Conservation (phyloP, 164 flowering plant species). For the Tetrastigma voinierianum region DNA sequence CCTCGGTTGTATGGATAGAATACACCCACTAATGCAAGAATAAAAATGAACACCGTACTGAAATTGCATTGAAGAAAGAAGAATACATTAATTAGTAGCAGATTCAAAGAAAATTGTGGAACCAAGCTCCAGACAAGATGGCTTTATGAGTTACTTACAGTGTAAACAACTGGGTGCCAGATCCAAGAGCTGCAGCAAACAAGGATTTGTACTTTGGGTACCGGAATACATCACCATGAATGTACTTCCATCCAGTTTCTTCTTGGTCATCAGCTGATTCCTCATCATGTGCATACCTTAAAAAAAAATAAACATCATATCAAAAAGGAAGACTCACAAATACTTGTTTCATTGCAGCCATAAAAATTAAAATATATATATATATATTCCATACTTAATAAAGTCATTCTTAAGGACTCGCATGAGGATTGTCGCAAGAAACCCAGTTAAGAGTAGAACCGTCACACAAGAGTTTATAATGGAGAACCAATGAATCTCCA, state of each 20-base stretch:
- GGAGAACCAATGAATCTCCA: constrained; percentile 64
- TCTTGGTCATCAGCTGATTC: constrained; percentile 60
- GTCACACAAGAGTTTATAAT: constrained; percentile 62
- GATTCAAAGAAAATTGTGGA: no score
- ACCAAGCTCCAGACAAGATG: no score
- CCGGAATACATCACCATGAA: constrained; percentile 70
- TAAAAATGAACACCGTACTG: constrained; percentile 28
- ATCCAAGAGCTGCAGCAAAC: constrained; percentile 51
- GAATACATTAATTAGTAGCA: neutral
- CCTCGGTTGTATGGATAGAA: constrained; percentile 27
- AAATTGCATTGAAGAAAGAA: neutral
- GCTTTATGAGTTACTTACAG: constrained; percentile 35
- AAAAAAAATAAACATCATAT: constrained; percentile 1
- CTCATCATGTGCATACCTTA: constrained; percentile 58
- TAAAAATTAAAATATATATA: neutral
- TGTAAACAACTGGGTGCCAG: constrained; percentile 51
- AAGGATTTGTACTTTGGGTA: constrained; percentile 48
- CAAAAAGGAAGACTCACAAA: neutral
- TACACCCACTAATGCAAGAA: constrained; percentile 24
- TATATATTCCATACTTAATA: constrained; percentile 42
- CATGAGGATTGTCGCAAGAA: constrained; percentile 61
- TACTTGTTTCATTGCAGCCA: neutral
- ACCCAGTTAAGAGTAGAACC: constrained; percentile 57
- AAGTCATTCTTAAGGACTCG: constrained; percentile 60
- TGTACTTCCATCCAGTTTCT: constrained; percentile 67